These are phyloP conservation scores for Chiua virens DNA, from an alignment of 768 basidiomycete genomes.

Conservation along the genomic window DNA sequence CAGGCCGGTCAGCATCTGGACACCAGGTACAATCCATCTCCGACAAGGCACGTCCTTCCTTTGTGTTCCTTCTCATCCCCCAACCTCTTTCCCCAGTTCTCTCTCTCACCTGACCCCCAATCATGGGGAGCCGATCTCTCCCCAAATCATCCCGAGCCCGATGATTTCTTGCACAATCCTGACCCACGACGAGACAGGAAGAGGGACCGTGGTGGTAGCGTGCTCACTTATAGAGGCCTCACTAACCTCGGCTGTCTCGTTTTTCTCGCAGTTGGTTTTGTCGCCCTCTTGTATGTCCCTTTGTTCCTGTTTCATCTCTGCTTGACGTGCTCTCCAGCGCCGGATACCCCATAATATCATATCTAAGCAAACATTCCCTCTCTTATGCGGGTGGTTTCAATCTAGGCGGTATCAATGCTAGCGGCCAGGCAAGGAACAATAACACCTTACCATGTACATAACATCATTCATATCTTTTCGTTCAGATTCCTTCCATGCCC, in stretches of 20 bases:
- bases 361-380: conserved; percentile 45
- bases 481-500: conserved; percentile 53
- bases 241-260: conserved; percentile 71
- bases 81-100: conserved; percentile 47
- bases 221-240: conserved; percentile 70
- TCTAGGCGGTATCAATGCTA: conserved; percentile 73
- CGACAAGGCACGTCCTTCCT: conserved; percentile 48
- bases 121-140: conserved; percentile 72
- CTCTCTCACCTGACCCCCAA: conserved; percentile 69
- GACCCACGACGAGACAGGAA: conserved; percentile 63
- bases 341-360: conserved; percentile 62
- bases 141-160: conserved; percentile 54
- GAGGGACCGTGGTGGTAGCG: conserved; percentile 51
- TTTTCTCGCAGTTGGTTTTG: conserved; percentile 49
- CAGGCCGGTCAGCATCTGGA: conserved; percentile 26
- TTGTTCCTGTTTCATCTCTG: neutral
- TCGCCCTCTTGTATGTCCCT: conserved; percentile 58
- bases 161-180: conserved; percentile 74
- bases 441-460: neutral
- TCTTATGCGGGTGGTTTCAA: conserved; percentile 65
- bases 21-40: conserved; percentile 47
- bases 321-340: conserved; percentile 39
- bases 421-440: conserved; percentile 55
- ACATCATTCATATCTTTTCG: neutral
- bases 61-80: neutral